These are phyloP conservation scores for Brassica rapa DNA, from an alignment of 345 rosid genomes.

Conservation along the genomic window DNA sequence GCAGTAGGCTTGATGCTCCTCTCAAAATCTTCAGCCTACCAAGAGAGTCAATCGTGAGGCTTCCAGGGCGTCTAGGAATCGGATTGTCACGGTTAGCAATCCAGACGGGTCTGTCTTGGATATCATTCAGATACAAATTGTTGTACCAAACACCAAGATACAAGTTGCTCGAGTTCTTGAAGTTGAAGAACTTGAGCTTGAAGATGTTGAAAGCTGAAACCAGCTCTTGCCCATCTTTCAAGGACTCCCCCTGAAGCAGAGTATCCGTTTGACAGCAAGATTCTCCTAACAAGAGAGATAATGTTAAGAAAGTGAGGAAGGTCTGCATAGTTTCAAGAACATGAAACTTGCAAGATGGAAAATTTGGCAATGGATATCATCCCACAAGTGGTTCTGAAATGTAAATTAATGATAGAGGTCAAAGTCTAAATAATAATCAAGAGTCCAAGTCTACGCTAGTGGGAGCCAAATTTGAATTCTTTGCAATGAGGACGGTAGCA, in stretches of 20 bases:
- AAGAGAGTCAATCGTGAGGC: background rate
- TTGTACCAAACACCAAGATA: background rate
- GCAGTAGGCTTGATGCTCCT: background rate
- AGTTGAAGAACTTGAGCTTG: constrained; percentile 1
- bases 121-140: background rate
- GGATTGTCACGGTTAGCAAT: background rate
- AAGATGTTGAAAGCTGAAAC: background rate
- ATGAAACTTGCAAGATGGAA: background rate
- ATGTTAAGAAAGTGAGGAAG: background rate
- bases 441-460: background rate
- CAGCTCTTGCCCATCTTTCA: background rate
- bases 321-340: background rate
- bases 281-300: background rate
- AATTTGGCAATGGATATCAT: background rate
- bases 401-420: background rate
- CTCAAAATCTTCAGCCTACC: background rate
- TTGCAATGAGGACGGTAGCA: background rate
- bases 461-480: background rate
- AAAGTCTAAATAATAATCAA: background rate
- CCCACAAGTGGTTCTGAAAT: background rate
- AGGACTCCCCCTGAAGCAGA: background rate
- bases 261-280: background rate
- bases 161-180: background rate
- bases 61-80: background rate
- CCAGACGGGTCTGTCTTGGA: background rate